Evolutionary conservation across 139 green algal species (phyloP), one percentile per base, ranked within the genome.

Genomic region (Coccomyxa sp.): DNA sequence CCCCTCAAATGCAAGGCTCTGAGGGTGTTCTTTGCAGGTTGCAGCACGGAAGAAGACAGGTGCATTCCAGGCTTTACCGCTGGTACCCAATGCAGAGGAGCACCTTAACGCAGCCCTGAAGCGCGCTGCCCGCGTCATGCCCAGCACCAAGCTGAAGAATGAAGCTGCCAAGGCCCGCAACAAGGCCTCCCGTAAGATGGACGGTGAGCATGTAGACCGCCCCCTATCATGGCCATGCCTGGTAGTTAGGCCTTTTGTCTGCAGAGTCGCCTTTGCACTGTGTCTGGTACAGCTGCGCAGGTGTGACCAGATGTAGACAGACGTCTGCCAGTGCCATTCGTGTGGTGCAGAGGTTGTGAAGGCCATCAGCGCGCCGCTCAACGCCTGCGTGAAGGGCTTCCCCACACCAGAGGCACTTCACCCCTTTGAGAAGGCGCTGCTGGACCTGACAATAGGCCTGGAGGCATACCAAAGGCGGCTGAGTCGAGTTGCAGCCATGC

Each of bases 371-470:
- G 79, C 39, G 14, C 85, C 82, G 5, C 81, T 92, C 40, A 83
- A 79, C 0, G 68, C 31, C 6, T 97, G 92, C 81, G 40, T 95
- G 10, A 85, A 82, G 22, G 83, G 78, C 27, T 99, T 98, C 82
- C 93, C 93, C 0, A 8, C 70, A 0, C 71, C 79, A 0, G 39
- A 78, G 0, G 77, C 79, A 22, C 89, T 98, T 44, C 95, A 98
- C 80, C 91, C 93, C 31, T 99, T 98, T 86, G 95, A 99, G 75
- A 73, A 69, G 0, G 92, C 88, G 1, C 89, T 99, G 81, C 86
- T 99, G 73, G 88, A 97, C 64, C 87, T 99, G 8, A 97, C 94
- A 9, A 83, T 98, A n/a, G 92, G 90, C 0, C 75, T 75, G 27
- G 84, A 55, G 39, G 39, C 78, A 31, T 97, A 96, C 70, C 83